Percentiles rank a stretch among this genome's conserved stretches.
phyloP scores from a whole-genome alignment of 139 green algal species.

The Coccomyxa sp. region DNA sequence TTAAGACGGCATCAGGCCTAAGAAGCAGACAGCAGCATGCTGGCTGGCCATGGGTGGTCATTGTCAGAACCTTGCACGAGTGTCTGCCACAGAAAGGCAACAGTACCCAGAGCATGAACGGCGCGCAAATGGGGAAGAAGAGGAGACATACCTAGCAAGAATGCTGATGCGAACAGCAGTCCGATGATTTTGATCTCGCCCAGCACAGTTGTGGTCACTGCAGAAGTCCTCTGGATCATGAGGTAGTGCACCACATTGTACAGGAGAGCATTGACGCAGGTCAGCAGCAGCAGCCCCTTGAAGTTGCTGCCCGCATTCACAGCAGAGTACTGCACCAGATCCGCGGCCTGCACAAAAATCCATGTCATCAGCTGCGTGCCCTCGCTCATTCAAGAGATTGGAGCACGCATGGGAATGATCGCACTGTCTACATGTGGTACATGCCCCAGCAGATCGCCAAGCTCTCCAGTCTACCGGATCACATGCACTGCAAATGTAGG shows the following conservation, averaged over 20 bases:
- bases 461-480: too few relatives aligned
- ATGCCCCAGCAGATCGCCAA: not conserved
- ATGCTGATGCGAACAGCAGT: slow-evolving; percentile 41
- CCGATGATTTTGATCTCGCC: slow-evolving; percentile 56
- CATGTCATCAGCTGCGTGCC: too few relatives aligned
- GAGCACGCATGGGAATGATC: not conserved
- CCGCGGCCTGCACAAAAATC: slow-evolving; percentile 4
- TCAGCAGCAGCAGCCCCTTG: slow-evolving; percentile 3
- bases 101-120: not conserved
- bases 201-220: slow-evolving; percentile 56
- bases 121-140: not conserved
- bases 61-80: not conserved
- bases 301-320: not conserved
- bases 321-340: not conserved
- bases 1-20: not conserved
- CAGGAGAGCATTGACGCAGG: not conserved
- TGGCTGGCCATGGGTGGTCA: not conserved
- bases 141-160: slow-evolving; percentile 40
- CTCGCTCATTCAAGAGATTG: too few relatives aligned
- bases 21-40: not conserved
- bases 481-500: too few relatives aligned
- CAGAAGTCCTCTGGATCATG: slow-evolving; percentile 47
- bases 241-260: slow-evolving; percentile 40
- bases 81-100: not conserved
- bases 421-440: not conserved